These are phyloP conservation scores for Raddia distichophylla DNA, from an alignment of 176 grass and related monocot species.

Conservation along the genomic window DNA sequence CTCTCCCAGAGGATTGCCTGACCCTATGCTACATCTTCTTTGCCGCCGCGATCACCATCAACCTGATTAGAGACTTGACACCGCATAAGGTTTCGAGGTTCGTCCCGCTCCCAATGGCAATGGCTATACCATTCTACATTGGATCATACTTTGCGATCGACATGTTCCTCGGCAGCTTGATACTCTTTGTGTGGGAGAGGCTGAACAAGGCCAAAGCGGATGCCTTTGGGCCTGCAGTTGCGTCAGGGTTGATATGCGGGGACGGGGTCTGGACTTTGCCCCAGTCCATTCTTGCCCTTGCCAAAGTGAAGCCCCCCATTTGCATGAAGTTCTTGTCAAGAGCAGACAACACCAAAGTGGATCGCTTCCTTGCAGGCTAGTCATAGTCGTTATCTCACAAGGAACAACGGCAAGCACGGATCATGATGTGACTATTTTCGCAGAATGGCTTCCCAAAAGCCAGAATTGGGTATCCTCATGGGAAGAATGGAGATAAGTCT, in stretches of 20 bases:
- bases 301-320: constrained; percentile 80
- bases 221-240: constrained; percentile 75
- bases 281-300: constrained; percentile 75
- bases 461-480: not conserved
- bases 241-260: constrained; percentile 89
- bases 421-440: constrained; percentile 42
- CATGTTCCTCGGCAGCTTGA: constrained; percentile 69
- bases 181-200: constrained; percentile 79
- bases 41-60: constrained; percentile 57
- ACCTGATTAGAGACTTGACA: constrained; percentile 56
- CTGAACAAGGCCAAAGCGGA: constrained; percentile 71
- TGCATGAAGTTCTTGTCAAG: constrained; percentile 88
- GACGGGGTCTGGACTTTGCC: constrained; percentile 96
- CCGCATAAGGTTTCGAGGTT: constrained; percentile 60
- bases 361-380: constrained; percentile 38
- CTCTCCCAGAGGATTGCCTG: constrained; percentile 77
- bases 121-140: constrained; percentile 95
- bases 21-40: constrained; percentile 89
- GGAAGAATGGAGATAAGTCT: not conserved
- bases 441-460: constrained; percentile 10
- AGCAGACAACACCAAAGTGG: constrained; percentile 50
- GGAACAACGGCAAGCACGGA: not conserved
- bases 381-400: not conserved
- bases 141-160: constrained; percentile 95
- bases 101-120: constrained; percentile 89